Evolutionary conservation across 768 basidiomycete species (phyloP), one percentile per base, ranked within the genome.

Genomic region (Ramaria sp.): DNA sequence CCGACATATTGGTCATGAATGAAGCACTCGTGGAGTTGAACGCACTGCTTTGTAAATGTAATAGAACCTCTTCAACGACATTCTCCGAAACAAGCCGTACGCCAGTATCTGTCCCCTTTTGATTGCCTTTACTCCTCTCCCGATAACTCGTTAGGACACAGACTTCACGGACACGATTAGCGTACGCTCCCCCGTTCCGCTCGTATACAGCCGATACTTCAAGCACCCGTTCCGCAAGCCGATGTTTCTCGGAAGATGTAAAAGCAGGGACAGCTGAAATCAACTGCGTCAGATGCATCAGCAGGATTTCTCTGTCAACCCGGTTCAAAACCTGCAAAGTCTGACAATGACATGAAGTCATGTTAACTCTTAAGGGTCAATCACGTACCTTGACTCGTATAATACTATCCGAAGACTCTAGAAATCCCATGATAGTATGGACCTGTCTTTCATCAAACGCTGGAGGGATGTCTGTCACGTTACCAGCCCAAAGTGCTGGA

Each of bases 391-490:
- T 82, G 50, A 65, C 72, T 53, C 85, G 74, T 38, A 88, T 76
- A 27, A 72, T 61, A 8, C 63, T 58, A 63, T 91, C 88, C 1
- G 72, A 65, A 2, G 78, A 79, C 56, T 82, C 76, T 25, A 91
- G 67, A 15, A 85, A 66, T 56, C 73, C 75, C 79, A 91, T 85
- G 20, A 90, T 71, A 32, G 71, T 70, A 49, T 82, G 82, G 37
- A 91, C 87, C 50, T 90, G 88, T 74, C 76, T 77, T 52, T 71
- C 78, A n/a, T 86, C 82, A 44, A 90, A 65, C 8, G 79, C 67
- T 1, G 80, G 70, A 34, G 75, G 73, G 18, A 75, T 65, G 5
- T 74, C 72, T 3, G 72, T 65, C 6, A 44, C 49, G 3, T 24
- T 43, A 12, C 87, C 88, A 6, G 85, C 83, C 88, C 88, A 91